Conservation (phyloP, 1,284 basidiomycete genomes). For the Apiotrichum montevideense region DNA sequence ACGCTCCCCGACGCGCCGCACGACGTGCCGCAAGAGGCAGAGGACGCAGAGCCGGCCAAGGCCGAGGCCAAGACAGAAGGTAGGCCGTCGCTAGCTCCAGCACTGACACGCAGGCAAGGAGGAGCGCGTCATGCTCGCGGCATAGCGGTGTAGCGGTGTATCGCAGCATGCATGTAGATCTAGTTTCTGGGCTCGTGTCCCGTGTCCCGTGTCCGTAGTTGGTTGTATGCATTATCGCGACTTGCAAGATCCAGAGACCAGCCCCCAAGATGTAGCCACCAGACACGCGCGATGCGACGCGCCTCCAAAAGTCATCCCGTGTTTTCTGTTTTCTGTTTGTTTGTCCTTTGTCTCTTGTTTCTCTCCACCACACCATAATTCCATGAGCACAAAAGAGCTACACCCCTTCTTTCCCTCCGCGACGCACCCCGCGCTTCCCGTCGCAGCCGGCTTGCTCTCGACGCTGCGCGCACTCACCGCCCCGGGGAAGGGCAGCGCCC, state of each 20-base stretch:
- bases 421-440: conserved; percentile 38
- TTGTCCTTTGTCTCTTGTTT: too few relatives aligned
- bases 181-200: too few relatives aligned
- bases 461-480: conserved; percentile 36
- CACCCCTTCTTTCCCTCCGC: conserved; percentile 37
- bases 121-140: conserved; percentile 51
- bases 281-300: too few relatives aligned
- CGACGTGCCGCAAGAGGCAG: conserved; percentile 44
- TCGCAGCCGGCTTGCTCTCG: conserved; percentile 34
- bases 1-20: conserved; percentile 53
- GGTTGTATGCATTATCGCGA: too few relatives aligned
- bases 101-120: conserved; percentile 20
- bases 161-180: too few relatives aligned
- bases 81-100: background rate
- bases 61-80: background rate
- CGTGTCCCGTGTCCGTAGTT: too few relatives aligned
- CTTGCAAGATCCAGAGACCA: too few relatives aligned
- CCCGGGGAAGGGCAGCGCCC: conserved; percentile 37
- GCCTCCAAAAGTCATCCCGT: too few relatives aligned
- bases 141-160: conserved; percentile 24
- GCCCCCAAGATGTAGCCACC: too few relatives aligned
- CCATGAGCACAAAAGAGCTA: conserved; percentile 22
- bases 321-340: too few relatives aligned
- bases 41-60: conserved; percentile 8
- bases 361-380: background rate